These are phyloP conservation scores for Fusarium nelsonii DNA, from an alignment of 2,329 filamentous ascomycete species.

Conservation along the genomic window DNA sequence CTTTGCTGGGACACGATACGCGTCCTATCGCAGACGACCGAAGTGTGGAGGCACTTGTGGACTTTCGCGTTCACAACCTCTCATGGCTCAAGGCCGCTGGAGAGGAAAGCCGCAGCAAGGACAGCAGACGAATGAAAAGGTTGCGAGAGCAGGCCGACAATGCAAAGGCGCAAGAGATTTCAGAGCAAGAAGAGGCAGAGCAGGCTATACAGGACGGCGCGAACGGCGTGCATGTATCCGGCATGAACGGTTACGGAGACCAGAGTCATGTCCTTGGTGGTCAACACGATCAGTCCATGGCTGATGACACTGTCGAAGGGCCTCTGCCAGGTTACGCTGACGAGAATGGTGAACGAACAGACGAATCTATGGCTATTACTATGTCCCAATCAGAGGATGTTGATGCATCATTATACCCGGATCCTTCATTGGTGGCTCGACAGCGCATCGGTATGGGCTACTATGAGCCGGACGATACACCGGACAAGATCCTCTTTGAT, in stretches of 20 bases:
- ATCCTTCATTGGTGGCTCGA: constrained; percentile 60
- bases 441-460: constrained; percentile 70
- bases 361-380: constrained; percentile 16
- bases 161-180: constrained; percentile 65
- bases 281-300: constrained; percentile 25
- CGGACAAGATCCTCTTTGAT: constrained; percentile 70
- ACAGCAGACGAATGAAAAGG: constrained; percentile 68
- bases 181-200: constrained; percentile 49
- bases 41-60: constrained; percentile 89
- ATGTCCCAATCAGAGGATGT: constrained; percentile 47
- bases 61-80: constrained; percentile 90
- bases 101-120: constrained; percentile 68
- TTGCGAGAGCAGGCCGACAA: constrained; percentile 68
- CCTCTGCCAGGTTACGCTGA: constrained; percentile 24
- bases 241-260: constrained; percentile 48
- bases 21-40: constrained; percentile 89
- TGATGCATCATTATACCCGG: constrained; percentile 59
- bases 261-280: constrained; percentile 52
- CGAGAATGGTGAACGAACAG: background rate
- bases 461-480: constrained; percentile 69
- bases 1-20: constrained; percentile 90
- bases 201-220: constrained; percentile 35
- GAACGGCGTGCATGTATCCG: constrained; percentile 12
- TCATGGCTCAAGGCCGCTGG: constrained; percentile 78
- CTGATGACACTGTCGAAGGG: constrained; percentile 24